Conservation (phyloP, 1,139 yeast genomes). For the Taiozyma sp. region DNA sequence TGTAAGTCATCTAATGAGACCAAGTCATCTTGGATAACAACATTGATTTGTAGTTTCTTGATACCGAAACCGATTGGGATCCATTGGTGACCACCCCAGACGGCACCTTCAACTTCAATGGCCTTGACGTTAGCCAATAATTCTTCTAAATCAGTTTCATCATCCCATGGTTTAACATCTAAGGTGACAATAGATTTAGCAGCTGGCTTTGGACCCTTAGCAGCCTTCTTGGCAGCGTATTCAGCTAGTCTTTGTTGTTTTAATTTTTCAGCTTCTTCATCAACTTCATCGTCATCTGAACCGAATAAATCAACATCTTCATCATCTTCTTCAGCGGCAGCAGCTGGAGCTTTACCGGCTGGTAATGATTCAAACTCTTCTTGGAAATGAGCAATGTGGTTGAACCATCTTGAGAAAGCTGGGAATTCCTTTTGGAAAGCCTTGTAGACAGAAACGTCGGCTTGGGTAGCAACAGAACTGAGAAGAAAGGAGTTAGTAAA, state of each 20-base stretch:
- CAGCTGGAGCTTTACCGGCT: conserved; percentile 62
- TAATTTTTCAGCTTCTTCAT: conserved; percentile 93
- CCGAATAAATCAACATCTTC: conserved; percentile 94
- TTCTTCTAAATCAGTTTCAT: conserved; percentile 92
- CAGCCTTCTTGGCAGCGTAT: conserved; percentile 96
- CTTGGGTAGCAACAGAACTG: conserved; percentile 87
- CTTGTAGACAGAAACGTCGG: conserved; percentile 91
- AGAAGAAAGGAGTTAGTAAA: conserved; percentile 3
- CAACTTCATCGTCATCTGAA: conserved; percentile 91
- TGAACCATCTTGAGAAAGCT: conserved; percentile 96
- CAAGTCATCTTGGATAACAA: conserved; percentile 96
- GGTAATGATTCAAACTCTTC: conserved; percentile 83
- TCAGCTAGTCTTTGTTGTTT: conserved; percentile 97
- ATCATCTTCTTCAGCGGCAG: conserved; percentile 79
- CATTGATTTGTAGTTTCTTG: conserved; percentile 97
- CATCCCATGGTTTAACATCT: conserved; percentile 99
- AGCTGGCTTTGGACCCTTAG: conserved; percentile 96
- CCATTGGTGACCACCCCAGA: conserved; percentile 98
- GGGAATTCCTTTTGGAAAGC: conserved; percentile 94
- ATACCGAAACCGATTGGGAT: conserved; percentile 99
- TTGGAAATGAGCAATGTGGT: conserved; percentile 92
- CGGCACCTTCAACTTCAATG: conserved; percentile 86
- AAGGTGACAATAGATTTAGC: conserved; percentile 96
- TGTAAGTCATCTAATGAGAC: conserved; percentile 92
- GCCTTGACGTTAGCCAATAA: conserved; percentile 82